Conservation (phyloP, 2,329 filamentous ascomycete genomes). For the Plectosphaerella sp. region DNA sequence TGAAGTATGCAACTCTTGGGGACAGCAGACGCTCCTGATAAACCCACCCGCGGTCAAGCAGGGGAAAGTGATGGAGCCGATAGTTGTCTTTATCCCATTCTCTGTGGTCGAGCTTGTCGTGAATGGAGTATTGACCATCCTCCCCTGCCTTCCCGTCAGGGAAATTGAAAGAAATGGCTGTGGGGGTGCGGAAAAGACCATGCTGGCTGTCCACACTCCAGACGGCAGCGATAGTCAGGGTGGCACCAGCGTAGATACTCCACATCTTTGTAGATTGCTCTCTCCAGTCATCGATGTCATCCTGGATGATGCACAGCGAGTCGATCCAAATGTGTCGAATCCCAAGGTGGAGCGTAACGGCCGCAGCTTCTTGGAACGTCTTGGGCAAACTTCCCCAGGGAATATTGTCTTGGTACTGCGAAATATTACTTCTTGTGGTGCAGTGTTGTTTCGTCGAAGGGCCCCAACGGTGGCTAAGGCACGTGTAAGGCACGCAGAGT, state of each 20-base stretch:
- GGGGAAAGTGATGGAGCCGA: no score
- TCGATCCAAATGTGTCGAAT: constrained; percentile 15
- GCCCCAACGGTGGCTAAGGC: constrained; percentile 14
- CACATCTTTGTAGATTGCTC: background rate
- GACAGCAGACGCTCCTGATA: no score
- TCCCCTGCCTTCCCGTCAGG: no score
- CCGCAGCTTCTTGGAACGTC: constrained; percentile 8
- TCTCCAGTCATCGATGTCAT: constrained; percentile 1
- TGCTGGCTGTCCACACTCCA: no score
- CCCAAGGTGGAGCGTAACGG: constrained; percentile 3
- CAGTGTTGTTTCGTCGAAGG: background rate
- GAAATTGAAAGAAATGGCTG: no score
- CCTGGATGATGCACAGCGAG: constrained; percentile 12
- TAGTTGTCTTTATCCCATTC: no score
- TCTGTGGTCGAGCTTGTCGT: no score
- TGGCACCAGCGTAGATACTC: background rate
- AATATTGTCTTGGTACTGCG: background rate
- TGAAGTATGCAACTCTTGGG: no score
- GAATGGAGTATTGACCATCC: no score
- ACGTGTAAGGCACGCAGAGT: constrained; percentile 4
- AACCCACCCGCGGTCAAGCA: no score
- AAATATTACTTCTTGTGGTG: background rate
- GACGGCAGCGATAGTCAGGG: no score
- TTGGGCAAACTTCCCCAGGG: background rate
- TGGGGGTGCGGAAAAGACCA: no score